Percentiles rank a stretch among this genome's conserved stretches.
These are phyloP conservation scores for Penicillium cosmopolitanum DNA, from an alignment of 495 filamentous ascomycete species.

Conservation along the genomic window DNA sequence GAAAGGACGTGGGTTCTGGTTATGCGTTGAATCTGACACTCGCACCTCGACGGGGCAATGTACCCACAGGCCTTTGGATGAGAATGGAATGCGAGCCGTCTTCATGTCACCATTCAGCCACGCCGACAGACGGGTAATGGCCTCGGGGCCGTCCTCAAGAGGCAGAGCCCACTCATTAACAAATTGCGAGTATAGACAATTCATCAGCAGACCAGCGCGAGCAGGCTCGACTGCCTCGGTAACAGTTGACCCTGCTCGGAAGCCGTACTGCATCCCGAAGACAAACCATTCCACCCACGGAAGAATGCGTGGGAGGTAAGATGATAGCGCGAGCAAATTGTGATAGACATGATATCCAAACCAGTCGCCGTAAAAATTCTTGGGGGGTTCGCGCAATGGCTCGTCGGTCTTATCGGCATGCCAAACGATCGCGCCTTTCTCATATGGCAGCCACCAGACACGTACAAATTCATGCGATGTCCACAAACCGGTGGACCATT, in stretches of 20 bases:
- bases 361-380: slow-evolving; percentile 75
- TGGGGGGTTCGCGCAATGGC: slow-evolving; percentile 48
- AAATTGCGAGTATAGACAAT: slow-evolving; percentile 94
- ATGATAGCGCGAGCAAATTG: slow-evolving; percentile 75
- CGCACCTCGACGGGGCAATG: slow-evolving; percentile 95
- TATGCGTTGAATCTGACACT: slow-evolving; percentile 72
- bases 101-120: slow-evolving; percentile 75
- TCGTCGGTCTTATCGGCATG: slow-evolving; percentile 72
- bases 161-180: slow-evolving; percentile 99
- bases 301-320: slow-evolving; percentile 76
- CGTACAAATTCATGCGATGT: slow-evolving; percentile 82
- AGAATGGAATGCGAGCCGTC: slow-evolving; percentile 74
- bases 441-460: slow-evolving; percentile 98
- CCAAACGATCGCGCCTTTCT: slow-evolving; percentile 84
- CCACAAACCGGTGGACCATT: slow-evolving; percentile 82
- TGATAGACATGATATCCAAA: slow-evolving; percentile 91
- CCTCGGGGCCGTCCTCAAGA: slow-evolving; percentile 85
- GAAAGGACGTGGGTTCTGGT: slow-evolving; percentile 63
- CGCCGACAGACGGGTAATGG: slow-evolving; percentile 76
- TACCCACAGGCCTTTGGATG: slow-evolving; percentile 76
- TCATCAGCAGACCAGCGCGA: slow-evolving; percentile 83
- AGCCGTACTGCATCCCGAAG: slow-evolving; percentile 94
- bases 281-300: slow-evolving; percentile 93
- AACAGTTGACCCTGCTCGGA: slow-evolving; percentile 62
- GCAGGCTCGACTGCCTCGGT: slow-evolving; percentile 78